Percentiles rank a stretch among this genome's conserved stretches.
Conservation (phyloP, 768 basidiomycete genomes). For the Xanthoconium stramineum region DNA sequence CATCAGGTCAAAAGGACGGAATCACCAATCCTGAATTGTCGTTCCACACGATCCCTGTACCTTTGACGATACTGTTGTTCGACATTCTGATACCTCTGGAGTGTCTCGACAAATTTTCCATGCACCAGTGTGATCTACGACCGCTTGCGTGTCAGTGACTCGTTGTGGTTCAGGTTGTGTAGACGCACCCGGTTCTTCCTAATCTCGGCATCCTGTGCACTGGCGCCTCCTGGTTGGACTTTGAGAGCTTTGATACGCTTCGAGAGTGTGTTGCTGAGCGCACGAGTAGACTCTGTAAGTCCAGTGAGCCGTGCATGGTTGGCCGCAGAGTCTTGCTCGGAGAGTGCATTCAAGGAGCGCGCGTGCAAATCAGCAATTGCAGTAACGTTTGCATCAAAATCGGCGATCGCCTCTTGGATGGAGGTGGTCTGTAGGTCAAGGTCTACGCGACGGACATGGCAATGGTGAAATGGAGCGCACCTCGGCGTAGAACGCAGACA, state of each 20-base stretch:
- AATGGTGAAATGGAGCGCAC: slow-evolving; percentile 8
- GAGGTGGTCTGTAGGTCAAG: slow-evolving; percentile 39
- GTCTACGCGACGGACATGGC: neutral
- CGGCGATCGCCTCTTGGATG: slow-evolving; percentile 44
- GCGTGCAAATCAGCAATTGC: slow-evolving; percentile 49
- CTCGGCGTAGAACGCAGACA: slow-evolving; percentile 34
- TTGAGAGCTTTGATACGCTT: slow-evolving; percentile 58
- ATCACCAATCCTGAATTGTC: slow-evolving; percentile 76
- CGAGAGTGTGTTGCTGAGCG: slow-evolving; percentile 55
- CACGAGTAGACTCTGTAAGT: slow-evolving; percentile 57
- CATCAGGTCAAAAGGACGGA: neutral
- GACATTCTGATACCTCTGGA: slow-evolving; percentile 74
- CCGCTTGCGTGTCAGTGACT: neutral
- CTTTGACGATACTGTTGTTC: slow-evolving; percentile 68
- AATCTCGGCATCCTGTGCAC: slow-evolving; percentile 43
- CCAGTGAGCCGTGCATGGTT: slow-evolving; percentile 50
- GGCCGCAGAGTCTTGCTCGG: slow-evolving; percentile 42
- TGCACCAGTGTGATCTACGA: slow-evolving; percentile 57
- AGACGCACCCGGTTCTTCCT: slow-evolving; percentile 35
- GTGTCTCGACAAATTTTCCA: slow-evolving; percentile 68
- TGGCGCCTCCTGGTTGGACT: slow-evolving; percentile 31
- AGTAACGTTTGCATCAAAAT: slow-evolving; percentile 44
- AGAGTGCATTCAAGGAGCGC: slow-evolving; percentile 47
- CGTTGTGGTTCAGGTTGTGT: neutral
- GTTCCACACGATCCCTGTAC: slow-evolving; percentile 63